Evolutionary conservation across 2,329 filamentous ascomycete species (phyloP).

Genomic region (Cladosporium velox): DNA sequence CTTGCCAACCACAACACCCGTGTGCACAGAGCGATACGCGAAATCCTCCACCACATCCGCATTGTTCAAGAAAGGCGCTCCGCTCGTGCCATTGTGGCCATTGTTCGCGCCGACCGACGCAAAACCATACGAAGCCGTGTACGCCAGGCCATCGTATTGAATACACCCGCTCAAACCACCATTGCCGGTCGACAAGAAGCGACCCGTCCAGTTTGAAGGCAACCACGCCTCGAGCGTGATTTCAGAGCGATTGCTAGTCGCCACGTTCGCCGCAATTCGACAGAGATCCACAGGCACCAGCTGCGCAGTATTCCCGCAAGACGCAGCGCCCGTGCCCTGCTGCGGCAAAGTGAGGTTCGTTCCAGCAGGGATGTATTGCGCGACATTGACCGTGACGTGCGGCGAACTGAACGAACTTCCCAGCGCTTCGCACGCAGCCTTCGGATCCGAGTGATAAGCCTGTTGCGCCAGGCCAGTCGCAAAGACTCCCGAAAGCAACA

Average conservation of each 20-base stretch:
- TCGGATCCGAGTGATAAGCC: constrained; percentile 21
- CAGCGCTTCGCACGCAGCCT: constrained; percentile 28
- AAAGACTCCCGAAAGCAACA: constrained; percentile 6
- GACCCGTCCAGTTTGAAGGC: constrained; percentile 43
- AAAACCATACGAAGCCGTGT: constrained; percentile 42
- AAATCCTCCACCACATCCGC: constrained; percentile 52
- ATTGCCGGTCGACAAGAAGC: constrained; percentile 45
- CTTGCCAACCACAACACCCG: constrained; percentile 36
- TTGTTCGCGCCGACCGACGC: constrained; percentile 45
- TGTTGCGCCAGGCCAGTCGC: constrained; percentile 15
- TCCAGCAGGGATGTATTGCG: constrained; percentile 30
- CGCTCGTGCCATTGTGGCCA: constrained; percentile 48
- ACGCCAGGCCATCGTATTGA: constrained; percentile 42
- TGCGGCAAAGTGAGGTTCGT: constrained; percentile 33
- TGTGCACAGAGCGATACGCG: constrained; percentile 41
- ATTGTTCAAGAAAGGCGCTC: constrained; percentile 50
- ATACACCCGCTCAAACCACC: constrained; percentile 46
- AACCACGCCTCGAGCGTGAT: constrained; percentile 50
- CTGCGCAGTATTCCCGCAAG: constrained; percentile 40
- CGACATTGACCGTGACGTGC: constrained; percentile 34
- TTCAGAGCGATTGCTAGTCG: constrained; percentile 43
- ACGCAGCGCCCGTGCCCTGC: constrained; percentile 39
- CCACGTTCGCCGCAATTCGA: constrained; percentile 43
- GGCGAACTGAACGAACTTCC: constrained; percentile 26
- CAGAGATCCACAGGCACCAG: constrained; percentile 43